Evolutionary conservation across 2,329 filamentous ascomycete species (phyloP).

Genomic region (Cladosporium sp.): DNA sequence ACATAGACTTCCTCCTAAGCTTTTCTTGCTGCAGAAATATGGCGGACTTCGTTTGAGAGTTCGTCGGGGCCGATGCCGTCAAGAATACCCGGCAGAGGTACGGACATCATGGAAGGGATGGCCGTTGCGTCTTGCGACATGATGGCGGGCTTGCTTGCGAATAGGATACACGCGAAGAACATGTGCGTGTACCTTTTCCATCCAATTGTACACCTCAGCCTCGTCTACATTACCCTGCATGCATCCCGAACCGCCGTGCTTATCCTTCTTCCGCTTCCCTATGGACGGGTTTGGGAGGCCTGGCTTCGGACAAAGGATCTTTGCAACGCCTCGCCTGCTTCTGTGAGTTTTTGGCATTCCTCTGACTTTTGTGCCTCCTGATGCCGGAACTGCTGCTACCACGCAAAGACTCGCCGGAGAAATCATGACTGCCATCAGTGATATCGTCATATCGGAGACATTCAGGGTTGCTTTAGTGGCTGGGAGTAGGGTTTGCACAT

Average conservation of each 20-base stretch:
- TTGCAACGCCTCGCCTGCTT: background rate
- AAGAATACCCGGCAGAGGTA: background rate
- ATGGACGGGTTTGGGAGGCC: background rate
- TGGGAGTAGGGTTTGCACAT: background rate
- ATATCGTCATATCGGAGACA: background rate
- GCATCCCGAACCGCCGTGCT: background rate
- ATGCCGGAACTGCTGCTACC: background rate
- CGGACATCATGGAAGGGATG: background rate
- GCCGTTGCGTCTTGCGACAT: background rate
- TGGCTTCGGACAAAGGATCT: constrained; percentile 2
- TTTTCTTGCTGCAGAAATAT: constrained; percentile 3
- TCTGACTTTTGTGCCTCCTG: background rate
- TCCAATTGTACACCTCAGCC: background rate
- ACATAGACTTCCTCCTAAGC: background rate
- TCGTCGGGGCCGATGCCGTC: background rate
- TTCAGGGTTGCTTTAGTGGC: background rate
- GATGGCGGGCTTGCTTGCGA: background rate
- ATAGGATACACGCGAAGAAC: background rate
- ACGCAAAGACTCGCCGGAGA: background rate
- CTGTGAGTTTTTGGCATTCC: background rate
- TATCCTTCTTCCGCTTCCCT: background rate
- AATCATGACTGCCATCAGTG: background rate
- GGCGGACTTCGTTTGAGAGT: constrained; percentile 2
- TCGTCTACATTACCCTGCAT: background rate
- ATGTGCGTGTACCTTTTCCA: background rate